Evolutionary conservation across 441 rosid species (phyloP).

Genomic region (Gossypium gossypioides): DNA sequence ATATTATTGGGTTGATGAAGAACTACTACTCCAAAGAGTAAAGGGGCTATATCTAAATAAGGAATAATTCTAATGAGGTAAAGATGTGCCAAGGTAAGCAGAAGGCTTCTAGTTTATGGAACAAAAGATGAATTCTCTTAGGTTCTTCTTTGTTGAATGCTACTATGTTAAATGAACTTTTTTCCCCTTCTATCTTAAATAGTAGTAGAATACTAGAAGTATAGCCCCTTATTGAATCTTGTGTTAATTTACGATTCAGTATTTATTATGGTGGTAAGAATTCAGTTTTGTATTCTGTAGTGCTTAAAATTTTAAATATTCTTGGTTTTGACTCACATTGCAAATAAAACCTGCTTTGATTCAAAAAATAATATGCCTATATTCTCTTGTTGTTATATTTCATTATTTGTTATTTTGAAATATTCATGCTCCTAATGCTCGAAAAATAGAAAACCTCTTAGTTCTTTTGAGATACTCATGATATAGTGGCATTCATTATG

Average conservation of each 20-base stretch:
- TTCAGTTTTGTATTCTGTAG: too few species aligned
- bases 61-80: neutral
- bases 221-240: too few species aligned
- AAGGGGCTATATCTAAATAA: neutral
- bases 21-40: neutral
- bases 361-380: neutral
- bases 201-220: too few species aligned
- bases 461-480: neutral
- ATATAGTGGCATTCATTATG: neutral
- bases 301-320: neutral
- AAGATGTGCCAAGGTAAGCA: neutral
- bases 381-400: neutral
- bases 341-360: neutral
- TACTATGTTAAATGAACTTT: neutral
- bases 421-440: neutral
- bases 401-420: neutral
- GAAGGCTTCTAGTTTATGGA: neutral
- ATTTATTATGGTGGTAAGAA: too few species aligned
- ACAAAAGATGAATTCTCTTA: neutral
- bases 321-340: neutral
- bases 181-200: neutral
- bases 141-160: constrained; percentile 1
- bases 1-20: neutral
- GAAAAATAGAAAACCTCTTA: neutral
- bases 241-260: too few species aligned